Conservation (phyloP, 2,329 filamentous ascomycete species). For the Huntiella savannae region DNA sequence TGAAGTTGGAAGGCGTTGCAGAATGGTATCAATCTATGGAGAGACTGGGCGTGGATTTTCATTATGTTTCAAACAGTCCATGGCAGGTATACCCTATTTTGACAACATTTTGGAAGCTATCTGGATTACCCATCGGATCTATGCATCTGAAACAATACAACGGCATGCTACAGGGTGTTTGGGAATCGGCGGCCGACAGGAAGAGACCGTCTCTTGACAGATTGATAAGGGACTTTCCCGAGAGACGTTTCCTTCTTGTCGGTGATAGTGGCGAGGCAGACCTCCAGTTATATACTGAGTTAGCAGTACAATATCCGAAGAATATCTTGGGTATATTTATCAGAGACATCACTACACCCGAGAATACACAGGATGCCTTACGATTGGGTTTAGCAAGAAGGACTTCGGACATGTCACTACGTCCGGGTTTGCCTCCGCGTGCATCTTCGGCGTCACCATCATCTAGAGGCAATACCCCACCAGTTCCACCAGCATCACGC, state of each 20-base stretch:
- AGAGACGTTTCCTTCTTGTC: constrained; percentile 70
- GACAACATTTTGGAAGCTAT: constrained; percentile 63
- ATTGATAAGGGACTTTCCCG: constrained; percentile 75
- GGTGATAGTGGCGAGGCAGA: constrained; percentile 95
- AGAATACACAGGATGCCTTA: constrained; percentile 21
- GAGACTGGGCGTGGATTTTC: constrained; percentile 65
- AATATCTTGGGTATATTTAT: constrained; percentile 81
- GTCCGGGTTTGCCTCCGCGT: constrained; percentile 2
- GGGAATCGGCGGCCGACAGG: constrained; percentile 87
- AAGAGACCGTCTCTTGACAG: constrained; percentile 78
- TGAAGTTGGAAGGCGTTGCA: constrained; percentile 69
- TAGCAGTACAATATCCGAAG: constrained; percentile 68
- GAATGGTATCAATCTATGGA: constrained; percentile 76
- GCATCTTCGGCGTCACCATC: not conserved
- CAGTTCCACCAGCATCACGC: constrained; percentile 12
- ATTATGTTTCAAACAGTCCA: constrained; percentile 98
- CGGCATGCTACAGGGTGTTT: constrained; percentile 94
- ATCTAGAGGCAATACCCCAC: not conserved
- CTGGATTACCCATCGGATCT: constrained; percentile 67
- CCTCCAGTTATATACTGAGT: constrained; percentile 87
- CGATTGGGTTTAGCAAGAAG: not conserved
- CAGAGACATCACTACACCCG: constrained; percentile 74
- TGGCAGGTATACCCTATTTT: constrained; percentile 94
- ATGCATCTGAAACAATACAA: constrained; percentile 93
- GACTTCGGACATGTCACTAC: not conserved